A percentile compares a stretch with the other conserved stretches of the same genome.
These are phyloP conservation scores for Monosiga brevicollis DNA, from an alignment of 78 protist genomes.

Conservation along the genomic window DNA sequence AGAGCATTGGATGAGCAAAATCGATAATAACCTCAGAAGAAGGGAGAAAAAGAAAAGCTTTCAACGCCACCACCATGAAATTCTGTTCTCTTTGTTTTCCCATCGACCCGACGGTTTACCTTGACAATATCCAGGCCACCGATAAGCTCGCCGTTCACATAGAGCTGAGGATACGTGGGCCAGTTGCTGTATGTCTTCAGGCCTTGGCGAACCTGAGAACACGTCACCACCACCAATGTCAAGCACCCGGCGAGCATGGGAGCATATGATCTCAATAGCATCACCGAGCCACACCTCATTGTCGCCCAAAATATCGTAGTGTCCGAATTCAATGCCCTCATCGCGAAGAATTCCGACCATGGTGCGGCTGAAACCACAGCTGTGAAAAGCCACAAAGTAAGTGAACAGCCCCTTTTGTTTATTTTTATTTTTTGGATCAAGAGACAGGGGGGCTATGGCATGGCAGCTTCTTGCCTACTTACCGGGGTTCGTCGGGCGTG, in stretches of 20 bases:
- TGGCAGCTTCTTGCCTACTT: no score
- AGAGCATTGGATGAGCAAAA: no score
- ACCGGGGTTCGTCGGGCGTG: constrained; percentile 27
- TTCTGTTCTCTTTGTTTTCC: no score
- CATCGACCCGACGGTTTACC: no score
- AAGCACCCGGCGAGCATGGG: no score
- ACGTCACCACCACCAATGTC: not conserved
- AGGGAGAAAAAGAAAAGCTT: no score
- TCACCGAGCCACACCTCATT: not conserved
- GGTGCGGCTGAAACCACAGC: constrained; percentile 64
- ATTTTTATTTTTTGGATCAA: not conserved
- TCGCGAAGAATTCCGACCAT: constrained; percentile 50
- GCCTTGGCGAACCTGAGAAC: constrained; percentile 64
- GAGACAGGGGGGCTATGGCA: not conserved
- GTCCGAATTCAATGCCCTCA: constrained; percentile 31
- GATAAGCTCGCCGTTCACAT: constrained; percentile 58
- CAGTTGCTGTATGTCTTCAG: constrained; percentile 49
- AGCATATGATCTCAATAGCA: no score
- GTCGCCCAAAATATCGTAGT: constrained; percentile 60
- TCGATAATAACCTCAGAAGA: no score
- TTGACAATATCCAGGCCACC: constrained; percentile 70
- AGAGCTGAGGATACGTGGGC: constrained; percentile 80
- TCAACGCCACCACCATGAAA: no score
- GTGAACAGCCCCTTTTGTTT: not conserved
- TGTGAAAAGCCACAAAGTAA: no score